Conservation (phyloP, 1,284 basidiomycete species). For the Fomitopsis betulina region DNA sequence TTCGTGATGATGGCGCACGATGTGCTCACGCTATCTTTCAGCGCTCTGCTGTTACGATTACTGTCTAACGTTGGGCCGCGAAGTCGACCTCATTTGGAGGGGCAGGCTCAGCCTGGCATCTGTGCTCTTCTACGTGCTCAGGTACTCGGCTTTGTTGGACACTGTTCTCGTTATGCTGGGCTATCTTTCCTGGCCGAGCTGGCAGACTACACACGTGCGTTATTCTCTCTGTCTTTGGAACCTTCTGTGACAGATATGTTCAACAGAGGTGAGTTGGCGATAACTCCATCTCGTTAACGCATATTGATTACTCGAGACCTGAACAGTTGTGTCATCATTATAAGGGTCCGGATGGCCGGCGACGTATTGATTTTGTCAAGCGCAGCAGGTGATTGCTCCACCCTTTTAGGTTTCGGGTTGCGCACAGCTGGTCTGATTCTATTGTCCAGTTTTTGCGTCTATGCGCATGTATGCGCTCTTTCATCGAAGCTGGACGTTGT, state of each 20-base stretch:
- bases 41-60: slow-evolving; percentile 15
- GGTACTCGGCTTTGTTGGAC: slow-evolving; percentile 10
- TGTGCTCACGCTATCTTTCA: not conserved
- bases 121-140: slow-evolving; percentile 8
- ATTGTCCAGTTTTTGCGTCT: not conserved
- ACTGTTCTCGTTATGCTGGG: slow-evolving; percentile 6
- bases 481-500: not conserved
- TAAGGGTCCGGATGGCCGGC: not conserved
- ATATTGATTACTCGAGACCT: not conserved
- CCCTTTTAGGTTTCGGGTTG: too few species aligned
- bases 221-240: not conserved
- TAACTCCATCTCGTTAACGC: not conserved
- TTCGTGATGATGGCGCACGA: not conserved
- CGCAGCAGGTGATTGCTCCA: not conserved
- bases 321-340: not conserved
- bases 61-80: slow-evolving; percentile 7
- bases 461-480: slow-evolving; percentile 3
- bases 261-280: not conserved
- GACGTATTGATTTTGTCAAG: not conserved
- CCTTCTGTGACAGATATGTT: not conserved
- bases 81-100: slow-evolving; percentile 10
- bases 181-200: not conserved
- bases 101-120: not conserved
- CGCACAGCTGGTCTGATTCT: not conserved
- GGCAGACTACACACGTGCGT: not conserved